A percentile compares a stretch with the other conserved stretches of the same genome.
Conservation (phyloP, 2,329 filamentous ascomycete genomes). For the Fusarium sp. region DNA sequence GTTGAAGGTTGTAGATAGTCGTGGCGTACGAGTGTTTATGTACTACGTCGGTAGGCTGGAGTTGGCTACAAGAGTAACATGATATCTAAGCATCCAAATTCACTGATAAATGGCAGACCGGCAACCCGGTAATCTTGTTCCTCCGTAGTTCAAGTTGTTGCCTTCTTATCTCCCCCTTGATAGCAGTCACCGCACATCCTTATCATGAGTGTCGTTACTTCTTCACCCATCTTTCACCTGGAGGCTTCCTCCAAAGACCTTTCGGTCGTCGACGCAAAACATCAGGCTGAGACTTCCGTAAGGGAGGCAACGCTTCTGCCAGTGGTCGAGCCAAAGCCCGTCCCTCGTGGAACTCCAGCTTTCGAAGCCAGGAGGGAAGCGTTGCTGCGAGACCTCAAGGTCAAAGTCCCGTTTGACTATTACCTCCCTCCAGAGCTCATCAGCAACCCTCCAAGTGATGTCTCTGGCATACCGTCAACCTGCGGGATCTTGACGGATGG, state of each 20-base stretch:
- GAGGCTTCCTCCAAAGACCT: not conserved
- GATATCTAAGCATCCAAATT: not conserved
- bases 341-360: slow-evolving; percentile 31
- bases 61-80: not conserved
- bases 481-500: not conserved
- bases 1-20: not conserved
- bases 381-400: slow-evolving; percentile 47
- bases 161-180: not conserved
- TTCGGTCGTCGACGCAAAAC: not conserved
- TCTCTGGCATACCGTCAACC: not conserved
- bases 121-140: not conserved
- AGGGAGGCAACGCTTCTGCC: not conserved
- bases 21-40: not conserved
- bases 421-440: slow-evolving; percentile 42
- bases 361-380: slow-evolving; percentile 40
- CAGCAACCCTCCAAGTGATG: not conserved
- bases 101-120: not conserved
- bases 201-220: slow-evolving; percentile 4
- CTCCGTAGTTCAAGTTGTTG: not conserved
- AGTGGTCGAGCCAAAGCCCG: not conserved
- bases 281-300: not conserved
- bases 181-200: not conserved
- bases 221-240: not conserved
- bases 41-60: not conserved
- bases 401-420: slow-evolving; percentile 47